Conservation (phyloP, 805 yeast genomes). For the Ogataea trehaloabstinens region DNA sequence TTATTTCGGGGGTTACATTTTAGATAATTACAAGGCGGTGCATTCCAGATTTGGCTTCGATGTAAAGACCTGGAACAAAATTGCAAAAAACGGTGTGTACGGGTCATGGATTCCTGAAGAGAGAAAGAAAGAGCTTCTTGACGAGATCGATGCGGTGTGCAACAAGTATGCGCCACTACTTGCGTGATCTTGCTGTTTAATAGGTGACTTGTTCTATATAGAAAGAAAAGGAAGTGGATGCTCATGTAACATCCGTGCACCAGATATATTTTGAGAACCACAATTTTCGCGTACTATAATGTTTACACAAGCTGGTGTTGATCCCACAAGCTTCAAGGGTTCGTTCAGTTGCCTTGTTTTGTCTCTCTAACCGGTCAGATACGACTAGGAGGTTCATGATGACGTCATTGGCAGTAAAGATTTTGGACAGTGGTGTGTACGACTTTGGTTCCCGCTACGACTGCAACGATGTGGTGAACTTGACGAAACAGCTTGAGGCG, state of each 20-base stretch:
- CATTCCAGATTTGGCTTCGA: slow-evolving; percentile 65
- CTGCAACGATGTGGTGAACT: slow-evolving; percentile 6
- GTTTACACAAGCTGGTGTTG: too few relatives aligned
- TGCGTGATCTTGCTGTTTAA: background rate
- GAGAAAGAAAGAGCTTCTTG: slow-evolving; percentile 48
- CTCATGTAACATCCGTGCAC: background rate
- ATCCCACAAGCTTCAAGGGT: too few relatives aligned
- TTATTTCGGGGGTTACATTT: slow-evolving; percentile 80
- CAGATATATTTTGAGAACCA: background rate
- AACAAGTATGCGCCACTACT: slow-evolving; percentile 25
- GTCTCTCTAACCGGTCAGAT: too few relatives aligned
- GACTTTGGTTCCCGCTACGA: slow-evolving; percentile 4
- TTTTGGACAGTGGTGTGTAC: slow-evolving; percentile 7
- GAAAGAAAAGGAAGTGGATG: background rate
- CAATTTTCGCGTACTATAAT: too few relatives aligned
- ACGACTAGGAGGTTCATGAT: slow-evolving; percentile 4
- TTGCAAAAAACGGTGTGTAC: slow-evolving; percentile 62
- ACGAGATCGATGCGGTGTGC: slow-evolving; percentile 42
- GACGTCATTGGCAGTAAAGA: slow-evolving; percentile 15
- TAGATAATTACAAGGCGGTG: slow-evolving; percentile 70
- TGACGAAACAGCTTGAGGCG: slow-evolving; percentile 14
- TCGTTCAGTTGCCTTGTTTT: too few relatives aligned
- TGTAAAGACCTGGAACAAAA: slow-evolving; percentile 56
- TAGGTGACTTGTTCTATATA: background rate
- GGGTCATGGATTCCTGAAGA: slow-evolving; percentile 71